These are phyloP conservation scores for Sporothrix inflata DNA, from an alignment of 2,329 filamentous ascomycete genomes.

Conservation along the genomic window DNA sequence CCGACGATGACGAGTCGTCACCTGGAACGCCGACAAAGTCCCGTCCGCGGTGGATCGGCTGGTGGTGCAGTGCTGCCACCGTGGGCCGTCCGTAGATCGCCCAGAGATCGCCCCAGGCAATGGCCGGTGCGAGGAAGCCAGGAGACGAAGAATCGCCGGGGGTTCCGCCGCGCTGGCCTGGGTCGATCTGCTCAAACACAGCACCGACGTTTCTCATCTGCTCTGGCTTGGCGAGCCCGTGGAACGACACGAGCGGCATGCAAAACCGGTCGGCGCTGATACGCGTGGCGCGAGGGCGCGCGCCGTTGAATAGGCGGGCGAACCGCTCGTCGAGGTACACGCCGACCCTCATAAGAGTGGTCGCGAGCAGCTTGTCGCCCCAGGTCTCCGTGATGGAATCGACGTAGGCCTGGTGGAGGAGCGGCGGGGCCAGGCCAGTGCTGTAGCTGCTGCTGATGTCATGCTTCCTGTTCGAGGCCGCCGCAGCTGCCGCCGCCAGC, in stretches of 20 bases:
- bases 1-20: constrained; percentile 49
- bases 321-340: constrained; percentile 60
- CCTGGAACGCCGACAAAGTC: constrained; percentile 54
- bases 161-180: constrained; percentile 35
- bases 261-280: constrained; percentile 57
- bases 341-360: constrained; percentile 56
- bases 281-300: constrained; percentile 53
- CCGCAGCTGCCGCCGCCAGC: constrained; percentile 8
- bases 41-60: constrained; percentile 45
- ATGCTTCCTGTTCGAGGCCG: neutral
- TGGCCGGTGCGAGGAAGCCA: constrained; percentile 34
- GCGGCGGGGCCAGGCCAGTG: constrained; percentile 36
- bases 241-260: constrained; percentile 58
- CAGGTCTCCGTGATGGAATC: constrained; percentile 56
- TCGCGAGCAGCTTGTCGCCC: constrained; percentile 59
- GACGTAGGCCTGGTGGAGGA: constrained; percentile 47
- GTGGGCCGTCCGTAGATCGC: constrained; percentile 50
- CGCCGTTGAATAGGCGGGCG: constrained; percentile 59
- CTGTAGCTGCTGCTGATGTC: constrained; percentile 39
- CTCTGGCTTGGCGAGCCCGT: constrained; percentile 50
- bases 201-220: constrained; percentile 52
- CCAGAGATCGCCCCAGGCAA: constrained; percentile 57
- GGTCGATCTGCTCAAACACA: constrained; percentile 44
- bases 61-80: constrained; percentile 44
- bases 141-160: neutral